Conservation (phyloP, 2,329 filamentous ascomycete species). For the Ustulina deusta region DNA sequence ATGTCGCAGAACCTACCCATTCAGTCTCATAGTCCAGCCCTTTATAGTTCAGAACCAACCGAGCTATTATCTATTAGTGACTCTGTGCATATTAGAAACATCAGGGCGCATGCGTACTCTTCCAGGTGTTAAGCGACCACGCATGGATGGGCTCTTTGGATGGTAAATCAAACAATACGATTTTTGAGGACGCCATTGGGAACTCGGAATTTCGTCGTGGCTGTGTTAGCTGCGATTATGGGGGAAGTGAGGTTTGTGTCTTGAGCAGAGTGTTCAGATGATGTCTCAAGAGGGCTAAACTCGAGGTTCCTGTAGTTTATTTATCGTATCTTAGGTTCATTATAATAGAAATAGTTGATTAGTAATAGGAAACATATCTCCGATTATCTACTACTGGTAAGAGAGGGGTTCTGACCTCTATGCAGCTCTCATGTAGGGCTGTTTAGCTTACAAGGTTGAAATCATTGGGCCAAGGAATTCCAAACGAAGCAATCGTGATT, state of each 20-base stretch:
- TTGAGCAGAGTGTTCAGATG: background rate
- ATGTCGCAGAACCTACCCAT: conserved; percentile 59
- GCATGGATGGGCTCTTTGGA: conserved; percentile 60
- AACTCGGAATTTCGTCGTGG: background rate
- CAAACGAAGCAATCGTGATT: too few relatives aligned
- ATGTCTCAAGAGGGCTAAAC: background rate
- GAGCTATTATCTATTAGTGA: conserved; percentile 59
- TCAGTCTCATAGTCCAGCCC: conserved; percentile 73
- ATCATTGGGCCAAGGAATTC: too few relatives aligned
- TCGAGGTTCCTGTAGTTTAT: background rate
- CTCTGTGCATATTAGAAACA: background rate
- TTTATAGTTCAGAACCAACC: conserved; percentile 76
- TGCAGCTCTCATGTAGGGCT: too few relatives aligned
- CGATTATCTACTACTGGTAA: background rate
- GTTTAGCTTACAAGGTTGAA: too few relatives aligned
- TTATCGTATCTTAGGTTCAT: background rate
- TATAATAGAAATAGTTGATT: too few relatives aligned
- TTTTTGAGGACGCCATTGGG: conserved; percentile 47
- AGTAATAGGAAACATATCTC: too few relatives aligned
- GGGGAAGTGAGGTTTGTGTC: background rate
- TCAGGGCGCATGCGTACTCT: conserved; percentile 60
- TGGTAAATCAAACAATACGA: conserved; percentile 73
- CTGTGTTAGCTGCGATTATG: background rate
- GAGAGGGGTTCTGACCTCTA: background rate
- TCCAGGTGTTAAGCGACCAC: conserved; percentile 80